Conservation (phyloP, 306 rosid species). For the Carpinus viminea region DNA sequence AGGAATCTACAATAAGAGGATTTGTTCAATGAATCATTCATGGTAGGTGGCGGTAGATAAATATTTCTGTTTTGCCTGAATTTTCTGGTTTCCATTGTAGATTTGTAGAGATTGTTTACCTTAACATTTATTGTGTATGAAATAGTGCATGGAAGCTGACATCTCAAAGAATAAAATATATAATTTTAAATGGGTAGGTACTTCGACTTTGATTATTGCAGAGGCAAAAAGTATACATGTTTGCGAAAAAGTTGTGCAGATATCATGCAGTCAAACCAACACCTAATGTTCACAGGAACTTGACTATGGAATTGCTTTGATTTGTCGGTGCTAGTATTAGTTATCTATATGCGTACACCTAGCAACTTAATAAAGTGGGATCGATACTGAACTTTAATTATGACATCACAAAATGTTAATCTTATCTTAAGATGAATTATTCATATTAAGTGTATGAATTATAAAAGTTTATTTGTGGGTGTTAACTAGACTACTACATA, state of each 20-base stretch:
- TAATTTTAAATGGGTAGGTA: neutral
- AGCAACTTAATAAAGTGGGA: neutral
- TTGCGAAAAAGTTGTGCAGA: neutral
- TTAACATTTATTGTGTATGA: too few species aligned
- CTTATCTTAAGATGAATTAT: too few species aligned
- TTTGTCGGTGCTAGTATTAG: neutral
- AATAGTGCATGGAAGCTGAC: neutral
- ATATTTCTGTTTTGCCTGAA: too few species aligned
- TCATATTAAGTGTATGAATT: too few species aligned
- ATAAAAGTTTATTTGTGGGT: too few species aligned
- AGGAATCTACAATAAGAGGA: too few species aligned
- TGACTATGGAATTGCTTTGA: neutral
- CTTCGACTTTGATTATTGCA: neutral
- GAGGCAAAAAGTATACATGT: neutral
- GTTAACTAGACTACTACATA: too few species aligned
- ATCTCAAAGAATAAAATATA: neutral
- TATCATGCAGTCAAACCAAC: neutral
- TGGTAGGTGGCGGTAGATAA: too few species aligned
- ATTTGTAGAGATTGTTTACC: too few species aligned
- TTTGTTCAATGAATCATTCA: too few species aligned
- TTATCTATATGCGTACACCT: neutral
- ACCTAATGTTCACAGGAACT: neutral
- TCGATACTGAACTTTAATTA: neutral
- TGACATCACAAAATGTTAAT: neutral
- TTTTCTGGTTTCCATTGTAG: too few species aligned